phyloP scores from a whole-genome alignment of 1,284 basidiomycete species.

The Tetrapyrgos nigripes region DNA sequence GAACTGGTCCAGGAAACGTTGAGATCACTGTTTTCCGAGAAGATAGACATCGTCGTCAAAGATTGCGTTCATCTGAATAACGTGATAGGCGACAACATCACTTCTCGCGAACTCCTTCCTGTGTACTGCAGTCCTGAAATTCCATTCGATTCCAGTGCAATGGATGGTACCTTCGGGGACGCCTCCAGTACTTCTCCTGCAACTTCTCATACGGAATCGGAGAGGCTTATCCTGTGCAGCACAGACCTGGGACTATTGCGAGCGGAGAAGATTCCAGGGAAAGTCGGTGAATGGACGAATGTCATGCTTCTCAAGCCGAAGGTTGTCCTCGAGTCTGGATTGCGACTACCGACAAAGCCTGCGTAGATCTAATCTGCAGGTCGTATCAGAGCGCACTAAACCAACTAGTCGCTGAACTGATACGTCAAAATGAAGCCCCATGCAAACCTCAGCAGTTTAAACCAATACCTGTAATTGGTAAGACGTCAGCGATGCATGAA shows the following conservation, averaged over 20 bases:
- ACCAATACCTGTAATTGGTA: too few species aligned
- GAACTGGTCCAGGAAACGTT: slow-evolving; percentile 27
- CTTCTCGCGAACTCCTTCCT: slow-evolving; percentile 54
- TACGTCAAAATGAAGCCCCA: too few species aligned
- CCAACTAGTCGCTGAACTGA: too few species aligned
- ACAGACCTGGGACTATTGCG: slow-evolving; percentile 49
- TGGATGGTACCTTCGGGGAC: slow-evolving; percentile 51
- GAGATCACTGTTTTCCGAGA: slow-evolving; percentile 40
- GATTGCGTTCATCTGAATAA: slow-evolving; percentile 51
- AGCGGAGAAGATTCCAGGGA: slow-evolving; percentile 36
- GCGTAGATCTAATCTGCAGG: background rate
- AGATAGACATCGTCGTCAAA: slow-evolving; percentile 47
- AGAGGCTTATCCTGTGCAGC: slow-evolving; percentile 42
- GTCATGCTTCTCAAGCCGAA: slow-evolving; percentile 37
- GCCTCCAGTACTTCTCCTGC: slow-evolving; percentile 6
- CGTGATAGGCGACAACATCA: slow-evolving; percentile 57
- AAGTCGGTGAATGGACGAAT: slow-evolving; percentile 34
- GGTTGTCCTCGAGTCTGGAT: slow-evolving; percentile 36
- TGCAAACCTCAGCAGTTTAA: too few species aligned
- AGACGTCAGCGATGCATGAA: too few species aligned
- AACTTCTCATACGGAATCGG: slow-evolving; percentile 6
- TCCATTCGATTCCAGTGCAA: slow-evolving; percentile 43
- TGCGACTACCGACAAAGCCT: slow-evolving; percentile 14
- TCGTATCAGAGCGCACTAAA: too few species aligned
- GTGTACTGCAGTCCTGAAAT: slow-evolving; percentile 44